Percentiles rank a stretch among this genome's conserved stretches.
These are phyloP conservation scores for Dryadomyces quercus-mongolicae DNA, from an alignment of 2,329 filamentous ascomycete species.

Conservation along the genomic window DNA sequence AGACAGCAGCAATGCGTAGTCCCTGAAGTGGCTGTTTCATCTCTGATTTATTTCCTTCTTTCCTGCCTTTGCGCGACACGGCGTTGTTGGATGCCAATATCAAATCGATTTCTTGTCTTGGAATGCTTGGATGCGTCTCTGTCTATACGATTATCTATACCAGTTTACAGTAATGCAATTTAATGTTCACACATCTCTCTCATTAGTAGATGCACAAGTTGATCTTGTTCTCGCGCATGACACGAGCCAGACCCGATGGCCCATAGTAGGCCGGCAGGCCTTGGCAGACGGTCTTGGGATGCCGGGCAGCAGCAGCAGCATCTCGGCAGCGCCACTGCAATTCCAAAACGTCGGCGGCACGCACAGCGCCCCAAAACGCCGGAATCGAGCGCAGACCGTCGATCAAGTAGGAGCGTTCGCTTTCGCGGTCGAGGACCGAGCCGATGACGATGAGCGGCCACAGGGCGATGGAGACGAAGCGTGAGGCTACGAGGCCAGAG, in stretches of 20 bases:
- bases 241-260: not conserved
- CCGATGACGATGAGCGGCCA: slow-evolving; percentile 12
- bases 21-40: no score
- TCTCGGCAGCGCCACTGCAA: slow-evolving; percentile 1
- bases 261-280: not conserved
- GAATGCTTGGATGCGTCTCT: not conserved
- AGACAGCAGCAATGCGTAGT: slow-evolving; percentile 4
- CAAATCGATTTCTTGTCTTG: no score
- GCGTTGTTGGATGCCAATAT: no score
- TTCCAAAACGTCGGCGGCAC: slow-evolving; percentile 5
- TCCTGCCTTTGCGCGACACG: no score
- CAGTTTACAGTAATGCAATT: no score
- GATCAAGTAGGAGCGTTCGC: slow-evolving; percentile 7
- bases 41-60: no score
- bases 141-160: not conserved
- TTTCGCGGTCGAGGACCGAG: slow-evolving; percentile 4
- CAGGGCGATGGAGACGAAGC: slow-evolving; percentile 10
- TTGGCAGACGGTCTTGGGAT: not conserved
- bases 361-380: slow-evolving; percentile 9
- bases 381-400: slow-evolving; percentile 8
- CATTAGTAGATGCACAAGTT: not conserved
- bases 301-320: not conserved
- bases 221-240: slow-evolving; percentile 1
- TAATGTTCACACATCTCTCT: not conserved
- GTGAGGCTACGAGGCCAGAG: slow-evolving; percentile 8